Evolutionary conservation across 2,329 filamentous ascomycete species (phyloP).

Genomic region (Lomentospora prolificans): DNA sequence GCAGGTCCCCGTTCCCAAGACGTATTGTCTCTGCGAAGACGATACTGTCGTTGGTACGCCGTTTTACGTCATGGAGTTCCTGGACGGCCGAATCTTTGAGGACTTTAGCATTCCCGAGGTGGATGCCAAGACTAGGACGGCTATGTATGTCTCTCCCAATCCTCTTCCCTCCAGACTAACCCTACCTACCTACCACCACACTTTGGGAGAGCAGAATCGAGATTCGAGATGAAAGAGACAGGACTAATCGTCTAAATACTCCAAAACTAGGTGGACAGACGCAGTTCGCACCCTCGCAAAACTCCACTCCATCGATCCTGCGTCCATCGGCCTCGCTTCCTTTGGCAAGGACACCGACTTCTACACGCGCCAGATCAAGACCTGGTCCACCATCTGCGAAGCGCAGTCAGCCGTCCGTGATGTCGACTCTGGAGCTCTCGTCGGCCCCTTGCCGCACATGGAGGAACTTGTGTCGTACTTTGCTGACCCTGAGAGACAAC

Average conservation of each 20-base stretch:
- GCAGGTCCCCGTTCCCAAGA: slow-evolving; percentile 71
- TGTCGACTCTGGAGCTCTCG: slow-evolving; percentile 62
- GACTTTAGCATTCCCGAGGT: slow-evolving; percentile 74
- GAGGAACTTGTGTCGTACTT: slow-evolving; percentile 75
- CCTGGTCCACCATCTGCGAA: slow-evolving; percentile 67
- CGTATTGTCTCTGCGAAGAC: slow-evolving; percentile 82
- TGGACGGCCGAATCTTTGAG: slow-evolving; percentile 88
- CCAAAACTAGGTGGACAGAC: slow-evolving; percentile 53
- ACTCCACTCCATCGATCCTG: slow-evolving; percentile 66
- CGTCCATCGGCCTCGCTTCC: slow-evolving; percentile 53
- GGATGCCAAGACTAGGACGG: slow-evolving; percentile 55
- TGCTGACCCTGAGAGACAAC: slow-evolving; percentile 56
- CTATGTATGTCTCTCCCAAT: slow-evolving; percentile 37
- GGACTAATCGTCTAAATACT: neutral
- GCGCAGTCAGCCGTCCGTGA: slow-evolving; percentile 70
- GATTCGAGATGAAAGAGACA: neutral
- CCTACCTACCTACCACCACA: too few species aligned
- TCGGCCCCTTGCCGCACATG: slow-evolving; percentile 78
- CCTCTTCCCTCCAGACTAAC: neutral
- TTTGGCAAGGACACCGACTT: slow-evolving; percentile 72
- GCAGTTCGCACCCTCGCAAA: slow-evolving; percentile 75
- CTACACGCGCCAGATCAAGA: slow-evolving; percentile 77
- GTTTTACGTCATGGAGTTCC: slow-evolving; percentile 96
- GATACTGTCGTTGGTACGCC: slow-evolving; percentile 69
- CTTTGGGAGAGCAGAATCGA: too few species aligned